A percentile compares a stretch with the other conserved stretches of the same genome.
Conservation (phyloP, 208 protist species). For the Crithidia expoeki region DNA sequence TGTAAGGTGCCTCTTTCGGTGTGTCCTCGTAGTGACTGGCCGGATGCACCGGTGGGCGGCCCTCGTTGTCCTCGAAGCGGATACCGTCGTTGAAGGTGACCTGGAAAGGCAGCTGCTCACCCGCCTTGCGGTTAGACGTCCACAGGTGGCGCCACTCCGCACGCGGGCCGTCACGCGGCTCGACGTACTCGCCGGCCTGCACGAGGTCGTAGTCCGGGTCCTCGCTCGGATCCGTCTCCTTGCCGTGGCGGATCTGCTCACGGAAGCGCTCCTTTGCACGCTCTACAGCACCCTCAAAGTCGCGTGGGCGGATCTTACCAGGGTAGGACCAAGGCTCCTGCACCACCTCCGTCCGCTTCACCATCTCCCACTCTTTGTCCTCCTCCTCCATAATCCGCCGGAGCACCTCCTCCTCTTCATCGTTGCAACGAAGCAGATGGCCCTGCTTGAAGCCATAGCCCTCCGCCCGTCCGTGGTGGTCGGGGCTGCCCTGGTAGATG, state of each 20-base stretch:
- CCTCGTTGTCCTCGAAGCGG: constrained; percentile 87
- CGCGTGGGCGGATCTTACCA: constrained; percentile 82
- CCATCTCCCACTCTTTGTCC: constrained; percentile 92
- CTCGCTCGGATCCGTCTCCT: constrained; percentile 87
- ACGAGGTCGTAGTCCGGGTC: constrained; percentile 90
- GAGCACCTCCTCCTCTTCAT: constrained; percentile 89
- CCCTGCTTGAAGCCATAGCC: constrained; percentile 92
- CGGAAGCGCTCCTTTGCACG: constrained; percentile 87
- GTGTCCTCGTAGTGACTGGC: constrained; percentile 82
- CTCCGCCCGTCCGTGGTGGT: constrained; percentile 81
- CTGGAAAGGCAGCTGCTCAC: constrained; percentile 71
- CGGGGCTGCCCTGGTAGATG: constrained; percentile 71
- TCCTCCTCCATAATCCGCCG: constrained; percentile 92
- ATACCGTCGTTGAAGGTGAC: constrained; percentile 92
- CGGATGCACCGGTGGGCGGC: constrained; percentile 77
- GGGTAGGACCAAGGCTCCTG: constrained; percentile 93
- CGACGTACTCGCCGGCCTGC: constrained; percentile 86
- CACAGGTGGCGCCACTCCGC: constrained; percentile 91
- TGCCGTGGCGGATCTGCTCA: constrained; percentile 78
- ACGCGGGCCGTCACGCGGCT: constrained; percentile 87
- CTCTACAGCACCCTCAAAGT: constrained; percentile 88
- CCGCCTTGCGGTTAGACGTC: constrained; percentile 73
- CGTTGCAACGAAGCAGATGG: constrained; percentile 84
- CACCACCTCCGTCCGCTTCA: constrained; percentile 90
- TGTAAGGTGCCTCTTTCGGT: constrained; percentile 83